Conservation (phyloP, 2,329 filamentous ascomycete genomes). For the Diaporthe destruens region DNA sequence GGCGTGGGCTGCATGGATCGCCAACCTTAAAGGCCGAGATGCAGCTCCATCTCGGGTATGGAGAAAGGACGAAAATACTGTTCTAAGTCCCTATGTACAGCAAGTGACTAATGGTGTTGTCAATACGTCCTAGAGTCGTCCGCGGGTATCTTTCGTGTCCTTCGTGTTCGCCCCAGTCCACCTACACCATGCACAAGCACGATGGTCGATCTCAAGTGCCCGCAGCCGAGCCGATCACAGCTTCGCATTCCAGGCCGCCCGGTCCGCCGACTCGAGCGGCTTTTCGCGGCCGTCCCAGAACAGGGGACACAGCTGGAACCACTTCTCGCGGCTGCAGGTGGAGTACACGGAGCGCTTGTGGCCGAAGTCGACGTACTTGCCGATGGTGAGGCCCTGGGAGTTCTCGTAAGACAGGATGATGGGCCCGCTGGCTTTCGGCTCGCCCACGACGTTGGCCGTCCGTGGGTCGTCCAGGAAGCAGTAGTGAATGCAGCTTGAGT, state of each 20-base stretch:
- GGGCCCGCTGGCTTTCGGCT: constrained; percentile 43
- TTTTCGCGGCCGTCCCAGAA: constrained; percentile 61
- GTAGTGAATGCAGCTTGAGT: constrained; percentile 69
- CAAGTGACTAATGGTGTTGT: neutral
- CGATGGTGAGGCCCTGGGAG: constrained; percentile 48
- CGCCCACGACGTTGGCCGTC: constrained; percentile 63
- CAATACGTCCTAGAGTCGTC: neutral
- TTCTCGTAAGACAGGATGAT: constrained; percentile 49
- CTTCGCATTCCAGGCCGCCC: constrained; percentile 61
- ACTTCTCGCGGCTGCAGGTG: constrained; percentile 53
- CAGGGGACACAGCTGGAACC: constrained; percentile 59
- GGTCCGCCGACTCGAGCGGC: constrained; percentile 58
- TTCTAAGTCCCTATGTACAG: neutral
- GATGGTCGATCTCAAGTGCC: neutral
- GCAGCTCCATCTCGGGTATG: neutral
- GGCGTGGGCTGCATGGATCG: neutral
- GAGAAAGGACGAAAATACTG: neutral
- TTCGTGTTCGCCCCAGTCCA: neutral
- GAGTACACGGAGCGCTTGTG: constrained; percentile 55
- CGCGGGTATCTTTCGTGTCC: neutral
- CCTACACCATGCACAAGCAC: neutral
- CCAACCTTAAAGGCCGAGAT: too few relatives aligned
- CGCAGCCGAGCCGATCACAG: constrained; percentile 47
- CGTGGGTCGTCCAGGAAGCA: constrained; percentile 70
- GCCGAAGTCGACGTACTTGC: constrained; percentile 54